Percentiles rank a stretch among this genome's conserved stretches.
These are phyloP conservation scores for Pyrus betulifolia DNA, from an alignment of 306 rosid species.

Conservation along the genomic window DNA sequence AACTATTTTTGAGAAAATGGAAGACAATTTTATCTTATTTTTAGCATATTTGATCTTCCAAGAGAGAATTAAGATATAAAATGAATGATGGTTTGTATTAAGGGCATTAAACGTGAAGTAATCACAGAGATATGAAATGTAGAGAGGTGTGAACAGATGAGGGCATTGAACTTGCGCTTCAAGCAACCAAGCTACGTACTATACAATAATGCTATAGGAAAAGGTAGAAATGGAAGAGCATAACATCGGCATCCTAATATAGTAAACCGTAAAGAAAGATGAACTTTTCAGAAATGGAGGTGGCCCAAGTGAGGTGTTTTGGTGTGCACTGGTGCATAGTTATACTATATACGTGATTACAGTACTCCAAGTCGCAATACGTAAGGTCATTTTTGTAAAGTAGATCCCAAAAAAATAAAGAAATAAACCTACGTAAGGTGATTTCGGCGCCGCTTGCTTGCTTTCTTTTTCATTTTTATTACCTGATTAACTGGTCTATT, in stretches of 20 bases:
- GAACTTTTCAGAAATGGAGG: no score
- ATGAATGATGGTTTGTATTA: no score
- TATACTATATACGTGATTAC: neutral
- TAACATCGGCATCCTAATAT: neutral
- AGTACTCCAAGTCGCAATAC: neutral
- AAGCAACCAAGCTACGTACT: neutral
- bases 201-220: no score
- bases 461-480: neutral
- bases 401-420: neutral
- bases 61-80: no score
- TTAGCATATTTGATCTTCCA: no score
- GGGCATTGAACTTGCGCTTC: neutral
- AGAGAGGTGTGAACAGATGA: no score
- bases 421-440: neutral
- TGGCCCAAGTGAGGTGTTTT: no score
- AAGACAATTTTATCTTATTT: neutral
- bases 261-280: no score
- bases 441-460: constrained; percentile 3
- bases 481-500: neutral
- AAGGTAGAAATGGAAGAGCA: no score
- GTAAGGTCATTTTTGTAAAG: neutral
- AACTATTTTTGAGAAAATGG: neutral
- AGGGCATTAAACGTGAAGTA: no score
- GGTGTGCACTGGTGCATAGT: no score
- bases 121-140: no score